Percentiles rank a stretch among this genome's conserved stretches.
phyloP scores from a whole-genome alignment of 768 basidiomycete genomes.

The Peribolospora kevripleyi region DNA sequence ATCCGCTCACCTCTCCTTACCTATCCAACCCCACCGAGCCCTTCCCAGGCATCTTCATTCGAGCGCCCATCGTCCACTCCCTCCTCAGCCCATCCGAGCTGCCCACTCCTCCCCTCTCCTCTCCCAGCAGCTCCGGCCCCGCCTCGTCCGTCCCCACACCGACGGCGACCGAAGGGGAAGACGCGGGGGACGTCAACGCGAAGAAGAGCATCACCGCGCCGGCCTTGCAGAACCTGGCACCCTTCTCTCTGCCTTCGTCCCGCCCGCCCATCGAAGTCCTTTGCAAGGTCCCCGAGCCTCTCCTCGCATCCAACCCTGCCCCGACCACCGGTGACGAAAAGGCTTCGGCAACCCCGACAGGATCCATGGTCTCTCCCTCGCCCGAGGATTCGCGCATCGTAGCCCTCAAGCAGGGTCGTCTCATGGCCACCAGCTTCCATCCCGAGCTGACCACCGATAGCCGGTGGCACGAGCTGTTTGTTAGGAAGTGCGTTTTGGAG shows the following conservation, averaged over 20 bases:
- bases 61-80: conserved; percentile 38
- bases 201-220: no score
- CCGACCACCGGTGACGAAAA: not conserved
- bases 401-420: conserved; percentile 57
- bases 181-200: no score
- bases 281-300: conserved; percentile 36
- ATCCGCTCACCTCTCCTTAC: conserved; percentile 37
- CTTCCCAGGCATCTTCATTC: conserved; percentile 74
- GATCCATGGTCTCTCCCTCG: no score
- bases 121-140: no score
- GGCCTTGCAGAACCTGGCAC: no score
- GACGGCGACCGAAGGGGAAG: no score
- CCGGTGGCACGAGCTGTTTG: conserved; percentile 79
- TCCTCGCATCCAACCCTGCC: conserved; percentile 24
- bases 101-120: not conserved
- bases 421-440: conserved; percentile 76
- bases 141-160: no score
- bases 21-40: conserved; percentile 35
- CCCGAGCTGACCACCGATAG: conserved; percentile 71
- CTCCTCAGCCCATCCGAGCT: conserved; percentile 8
- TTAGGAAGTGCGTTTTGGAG: conserved; percentile 39
- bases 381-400: conserved; percentile 35
- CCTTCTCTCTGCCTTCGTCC: not conserved
- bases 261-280: conserved; percentile 43
- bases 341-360: no score